Conservation (phyloP, 75 land plant genomes). For the Pinus taeda region DNA sequence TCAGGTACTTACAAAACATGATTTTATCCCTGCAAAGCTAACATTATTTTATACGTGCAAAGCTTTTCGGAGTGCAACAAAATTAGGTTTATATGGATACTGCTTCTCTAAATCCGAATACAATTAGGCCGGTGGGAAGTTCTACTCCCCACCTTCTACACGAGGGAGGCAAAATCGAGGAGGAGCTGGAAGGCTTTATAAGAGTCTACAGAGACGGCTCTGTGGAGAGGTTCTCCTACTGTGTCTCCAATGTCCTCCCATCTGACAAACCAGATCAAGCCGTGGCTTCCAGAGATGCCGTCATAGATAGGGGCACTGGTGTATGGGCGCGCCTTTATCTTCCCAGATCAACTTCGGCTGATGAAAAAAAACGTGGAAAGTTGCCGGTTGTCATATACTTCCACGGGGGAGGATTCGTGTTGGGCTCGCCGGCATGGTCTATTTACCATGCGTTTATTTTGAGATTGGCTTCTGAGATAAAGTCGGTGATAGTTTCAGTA, state of each 20-base stretch:
- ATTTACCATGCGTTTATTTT: constrained; percentile 44
- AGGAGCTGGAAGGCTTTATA: constrained; percentile 48
- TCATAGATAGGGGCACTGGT: constrained; percentile 28
- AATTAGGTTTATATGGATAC: background rate
- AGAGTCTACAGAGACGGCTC: constrained; percentile 40
- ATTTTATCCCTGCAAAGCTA: no score
- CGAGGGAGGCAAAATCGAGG: constrained; percentile 8
- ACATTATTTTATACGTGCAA: no score
- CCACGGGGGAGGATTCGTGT: constrained; percentile 67
- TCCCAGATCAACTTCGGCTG: constrained; percentile 16
- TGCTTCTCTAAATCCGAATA: background rate
- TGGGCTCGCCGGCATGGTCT: constrained; percentile 30
- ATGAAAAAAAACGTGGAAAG: background rate
- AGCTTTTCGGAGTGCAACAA: no score
- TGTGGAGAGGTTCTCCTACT: constrained; percentile 31
- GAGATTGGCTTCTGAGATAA: constrained; percentile 15
- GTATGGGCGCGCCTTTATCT: constrained; percentile 54
- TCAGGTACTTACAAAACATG: no score
- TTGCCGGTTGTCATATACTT: constrained; percentile 52
- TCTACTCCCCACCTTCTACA: no score
- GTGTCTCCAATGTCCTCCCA: constrained; percentile 21
- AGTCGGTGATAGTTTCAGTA: constrained; percentile 44
- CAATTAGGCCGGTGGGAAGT: background rate
- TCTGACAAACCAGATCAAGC: constrained; percentile 11
- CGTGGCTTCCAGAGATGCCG: constrained; percentile 34